Evolutionary conservation across 2,329 filamentous ascomycete genomes (phyloP).

Genomic region (Metarhizium humberi): DNA sequence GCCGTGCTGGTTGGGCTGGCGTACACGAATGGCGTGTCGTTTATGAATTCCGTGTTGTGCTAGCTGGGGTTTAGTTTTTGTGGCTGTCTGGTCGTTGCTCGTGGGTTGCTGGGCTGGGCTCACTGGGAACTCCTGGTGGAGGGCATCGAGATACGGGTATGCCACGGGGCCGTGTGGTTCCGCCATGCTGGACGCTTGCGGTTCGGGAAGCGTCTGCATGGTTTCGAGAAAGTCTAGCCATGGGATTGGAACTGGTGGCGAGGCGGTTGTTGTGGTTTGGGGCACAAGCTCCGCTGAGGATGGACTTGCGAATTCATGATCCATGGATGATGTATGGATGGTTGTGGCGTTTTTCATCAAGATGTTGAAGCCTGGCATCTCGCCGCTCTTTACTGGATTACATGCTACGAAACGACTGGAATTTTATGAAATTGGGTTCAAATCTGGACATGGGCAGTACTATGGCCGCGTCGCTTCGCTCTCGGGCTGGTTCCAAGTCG

Average conservation of each 20-base stretch:
- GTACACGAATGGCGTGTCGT: constrained; percentile 1
- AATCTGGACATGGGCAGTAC: no score
- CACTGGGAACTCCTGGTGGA: no score
- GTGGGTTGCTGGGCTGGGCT: no score
- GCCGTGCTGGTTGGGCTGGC: constrained; percentile 8
- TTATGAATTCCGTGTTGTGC: background rate
- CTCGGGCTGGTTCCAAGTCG: background rate
- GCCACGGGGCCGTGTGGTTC: no score
- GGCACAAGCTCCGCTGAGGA: background rate
- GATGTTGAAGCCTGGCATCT: no score
- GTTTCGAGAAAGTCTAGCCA: background rate
- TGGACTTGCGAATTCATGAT: no score
- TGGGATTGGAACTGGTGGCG: background rate
- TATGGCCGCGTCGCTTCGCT: background rate
- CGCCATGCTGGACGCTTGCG: background rate
- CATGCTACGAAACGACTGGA: no score
- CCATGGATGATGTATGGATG: no score
- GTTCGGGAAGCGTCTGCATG: background rate
- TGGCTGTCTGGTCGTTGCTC: background rate
- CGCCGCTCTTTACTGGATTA: no score
- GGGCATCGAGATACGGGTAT: no score
- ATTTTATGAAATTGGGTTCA: no score
- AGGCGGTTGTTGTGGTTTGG: background rate
- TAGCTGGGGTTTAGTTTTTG: background rate
- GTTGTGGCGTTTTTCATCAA: no score